Base-by-base conservation (phyloP, 148 eudicot genomes). In the Mesembryanthemum crystallinum region DNA sequence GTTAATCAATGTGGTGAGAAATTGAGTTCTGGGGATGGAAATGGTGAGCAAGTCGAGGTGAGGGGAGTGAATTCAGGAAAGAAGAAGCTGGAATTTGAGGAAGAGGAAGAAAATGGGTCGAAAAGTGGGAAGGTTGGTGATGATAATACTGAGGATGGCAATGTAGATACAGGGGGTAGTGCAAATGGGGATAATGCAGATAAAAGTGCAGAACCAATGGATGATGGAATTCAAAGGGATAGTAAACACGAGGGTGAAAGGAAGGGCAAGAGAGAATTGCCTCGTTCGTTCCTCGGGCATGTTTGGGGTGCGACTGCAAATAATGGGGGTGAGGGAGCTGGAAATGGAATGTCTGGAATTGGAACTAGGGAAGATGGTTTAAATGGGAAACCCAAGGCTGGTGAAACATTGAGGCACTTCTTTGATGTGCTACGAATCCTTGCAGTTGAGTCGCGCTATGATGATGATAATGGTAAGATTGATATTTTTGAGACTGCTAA, bases 401-500 rank as follows among this genome's bases (percentile, higher is more conserved):
- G 39, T 66, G 73, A 55, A 61, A 10, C 37, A 73, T 1, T 68
- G 72, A 78, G 21, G 71, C 68, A 45, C 52, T 27, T 85, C 64
- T 51, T 87, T 79, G 81, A 81, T 42, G 79, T 69, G 25, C 58
- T 86, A 71, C 70, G 63, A 66, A 59, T 79, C 67, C 71, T 84
- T 37, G 74, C 60, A 8, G 65, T 33, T 43, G 69, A 58, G 33
- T 30, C 37, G 17, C 21, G 24, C 35, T 4, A 8, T 57, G 43
- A 60, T 58, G 66, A n/a, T 80, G 74, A 43, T 51, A 33, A 21
- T 27, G 72, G 51, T 17, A 73, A 79, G 45, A 57, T 76, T 35
- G 89, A 89, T 76, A 75, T 89, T 59, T 21, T 86, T 18, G 86
- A 91, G 86, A 89, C 83, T 37, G 89, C 82, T 24, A 91, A 79